Evolutionary conservation across 1,284 basidiomycete species (phyloP), one percentile per base, ranked within the genome.

Genomic region (Grifola frondosa): DNA sequence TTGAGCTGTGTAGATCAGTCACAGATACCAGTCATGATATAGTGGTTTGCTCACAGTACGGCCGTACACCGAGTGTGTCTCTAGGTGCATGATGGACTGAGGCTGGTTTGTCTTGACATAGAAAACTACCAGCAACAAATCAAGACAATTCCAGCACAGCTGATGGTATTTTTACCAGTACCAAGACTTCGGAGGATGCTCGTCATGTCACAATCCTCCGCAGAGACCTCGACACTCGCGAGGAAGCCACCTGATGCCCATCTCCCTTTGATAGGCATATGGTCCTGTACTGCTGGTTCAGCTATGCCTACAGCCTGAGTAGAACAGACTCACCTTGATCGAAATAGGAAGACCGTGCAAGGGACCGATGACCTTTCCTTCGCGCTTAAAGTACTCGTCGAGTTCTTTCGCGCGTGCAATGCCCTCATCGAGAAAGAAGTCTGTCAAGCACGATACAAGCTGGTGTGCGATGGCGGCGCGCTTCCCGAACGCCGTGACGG

Each of bases 201-300:
- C 39, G 5, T 58, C 60, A 17, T 50, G n/a, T n/a, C n/a, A n/a
- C 16, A n/a, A n/a, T n/a, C n/a, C n/a, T n/a, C n/a, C n/a, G n/a
- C n/a, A n/a, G n/a, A n/a, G n/a, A n/a, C n/a, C n/a, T n/a, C n/a
- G n/a, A 44, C 62, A 22, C 52, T 72, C 80, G 78, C 68, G 79
- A 76, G 4, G 74, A 77, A 0, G 78, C 72, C 46, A 82, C 79
- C 3, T 78, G 59, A 0, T n/a, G n/a, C n/a, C n/a, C n/a, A n/a
- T n/a, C n/a, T n/a, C n/a, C 56, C 66, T 34, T 64, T 61, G 30
- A 71, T 28, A 33, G 59, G 47, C 20, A 68, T 62, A 30, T 70
- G 67, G 44, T 75, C n/a, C 51, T 80, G n/a, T n/a, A n/a, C n/a
- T n/a, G n/a, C n/a, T n/a, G n/a, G n/a, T n/a, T n/a, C n/a, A n/a